These are phyloP conservation scores for Fusarium domesticum DNA, from an alignment of 2,329 filamentous ascomycete genomes.

Conservation along the genomic window DNA sequence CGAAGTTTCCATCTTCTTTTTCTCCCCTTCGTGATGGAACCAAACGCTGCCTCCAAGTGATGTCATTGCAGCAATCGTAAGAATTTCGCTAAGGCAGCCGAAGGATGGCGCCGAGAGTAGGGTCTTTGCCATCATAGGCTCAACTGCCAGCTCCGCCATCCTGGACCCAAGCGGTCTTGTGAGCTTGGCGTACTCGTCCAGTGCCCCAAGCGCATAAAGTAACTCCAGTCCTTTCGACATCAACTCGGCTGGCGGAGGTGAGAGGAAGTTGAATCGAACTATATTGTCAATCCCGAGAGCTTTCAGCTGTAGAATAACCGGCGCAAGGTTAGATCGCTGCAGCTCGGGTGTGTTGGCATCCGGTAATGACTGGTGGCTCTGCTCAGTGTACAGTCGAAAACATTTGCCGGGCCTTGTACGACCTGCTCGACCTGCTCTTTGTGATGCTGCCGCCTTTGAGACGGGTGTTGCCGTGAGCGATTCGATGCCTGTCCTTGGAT, in stretches of 20 bases:
- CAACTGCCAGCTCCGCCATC: conserved; percentile 91
- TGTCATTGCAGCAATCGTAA: conserved; percentile 93
- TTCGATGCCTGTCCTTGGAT: conserved; percentile 82
- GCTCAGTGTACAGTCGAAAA: conserved; percentile 85
- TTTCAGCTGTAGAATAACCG: conserved; percentile 86
- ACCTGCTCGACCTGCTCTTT: conserved; percentile 85
- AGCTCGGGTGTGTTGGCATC: conserved; percentile 83
- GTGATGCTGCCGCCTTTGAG: conserved; percentile 89
- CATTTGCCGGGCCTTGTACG: conserved; percentile 90
- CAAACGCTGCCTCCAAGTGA: conserved; percentile 80
- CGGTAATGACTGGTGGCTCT: conserved; percentile 61
- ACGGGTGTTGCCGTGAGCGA: conserved; percentile 76
- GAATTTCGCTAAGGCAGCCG: conserved; percentile 76
- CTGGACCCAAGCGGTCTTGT: conserved; percentile 82
- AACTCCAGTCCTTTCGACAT: conserved; percentile 84
- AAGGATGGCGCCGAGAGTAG: conserved; percentile 73
- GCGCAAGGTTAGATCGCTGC: conserved; percentile 85
- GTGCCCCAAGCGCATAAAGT: conserved; percentile 78
- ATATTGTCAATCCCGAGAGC: conserved; percentile 95
- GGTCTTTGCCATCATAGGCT: conserved; percentile 94
- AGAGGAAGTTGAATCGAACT: conserved; percentile 84
- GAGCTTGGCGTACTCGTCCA: conserved; percentile 87
- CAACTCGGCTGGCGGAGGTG: conserved; percentile 78
- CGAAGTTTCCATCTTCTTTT: conserved; percentile 69
- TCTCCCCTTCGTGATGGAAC: conserved; percentile 75